Percentiles rank a stretch among this genome's conserved stretches.
Evolutionary conservation across 2,329 filamentous ascomycete species (phyloP).

Genomic region (Annulohypoxylon truncatum): DNA sequence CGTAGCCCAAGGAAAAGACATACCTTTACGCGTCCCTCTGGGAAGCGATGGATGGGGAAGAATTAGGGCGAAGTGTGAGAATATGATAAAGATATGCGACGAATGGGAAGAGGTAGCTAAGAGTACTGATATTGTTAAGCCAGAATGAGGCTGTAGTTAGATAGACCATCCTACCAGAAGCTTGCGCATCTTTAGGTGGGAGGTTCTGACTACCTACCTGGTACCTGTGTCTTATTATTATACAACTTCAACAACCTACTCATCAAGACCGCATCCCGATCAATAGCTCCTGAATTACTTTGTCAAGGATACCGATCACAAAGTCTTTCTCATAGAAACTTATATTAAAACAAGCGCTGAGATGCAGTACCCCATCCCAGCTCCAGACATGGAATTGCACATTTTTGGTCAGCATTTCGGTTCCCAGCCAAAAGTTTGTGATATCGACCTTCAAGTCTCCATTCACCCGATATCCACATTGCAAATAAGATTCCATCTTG

Average conservation of each 20-base stretch:
- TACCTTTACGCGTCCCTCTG: constrained; percentile 63
- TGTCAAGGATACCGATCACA: too few species aligned
- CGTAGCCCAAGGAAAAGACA: constrained; percentile 42
- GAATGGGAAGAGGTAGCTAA: constrained; percentile 62
- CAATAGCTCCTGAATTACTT: too few species aligned
- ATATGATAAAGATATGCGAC: constrained; percentile 59
- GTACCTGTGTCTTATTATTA: too few species aligned
- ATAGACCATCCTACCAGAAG: neutral
- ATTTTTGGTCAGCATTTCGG: neutral
- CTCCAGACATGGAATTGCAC: neutral
- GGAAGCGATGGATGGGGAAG: constrained; percentile 63
- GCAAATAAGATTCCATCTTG: too few species aligned
- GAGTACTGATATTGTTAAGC: constrained; percentile 54
- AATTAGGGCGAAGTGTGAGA: constrained; percentile 63
- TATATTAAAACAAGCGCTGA: too few species aligned
- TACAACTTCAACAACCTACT: too few species aligned
- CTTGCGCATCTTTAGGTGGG: neutral
- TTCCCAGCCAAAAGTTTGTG: neutral
- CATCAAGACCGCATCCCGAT: too few species aligned
- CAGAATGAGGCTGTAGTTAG: neutral
- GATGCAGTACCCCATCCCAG: too few species aligned
- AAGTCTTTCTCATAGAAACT: too few species aligned
- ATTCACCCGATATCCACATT: too few species aligned
- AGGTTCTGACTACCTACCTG: too few species aligned
- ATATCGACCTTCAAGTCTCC: too few species aligned